Percentiles rank a stretch among this genome's conserved stretches.
These are phyloP conservation scores for Trichosporon faecale DNA, from an alignment of 1,284 basidiomycete genomes.

Conservation along the genomic window DNA sequence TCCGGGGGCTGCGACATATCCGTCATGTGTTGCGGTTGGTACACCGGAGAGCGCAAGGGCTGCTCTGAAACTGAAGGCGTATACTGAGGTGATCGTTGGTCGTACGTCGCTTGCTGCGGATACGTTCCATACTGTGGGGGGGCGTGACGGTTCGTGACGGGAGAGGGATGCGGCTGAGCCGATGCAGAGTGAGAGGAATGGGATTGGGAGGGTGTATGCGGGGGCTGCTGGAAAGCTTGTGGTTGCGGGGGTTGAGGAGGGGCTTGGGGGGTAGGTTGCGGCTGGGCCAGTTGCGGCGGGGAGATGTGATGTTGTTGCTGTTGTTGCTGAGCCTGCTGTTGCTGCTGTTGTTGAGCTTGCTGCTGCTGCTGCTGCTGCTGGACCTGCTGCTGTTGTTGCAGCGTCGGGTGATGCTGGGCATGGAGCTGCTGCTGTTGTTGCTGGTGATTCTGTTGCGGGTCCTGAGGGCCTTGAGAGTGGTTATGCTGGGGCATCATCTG, in stretches of 20 bases:
- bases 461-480: constrained; percentile 2
- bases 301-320: constrained; percentile 15
- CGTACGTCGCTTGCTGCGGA: constrained; percentile 10
- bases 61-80: constrained; percentile 19
- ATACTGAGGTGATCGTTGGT: constrained; percentile 19
- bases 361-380: constrained; percentile 15
- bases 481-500: constrained; percentile 12
- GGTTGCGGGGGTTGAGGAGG: constrained; percentile 10
- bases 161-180: constrained; percentile 6
- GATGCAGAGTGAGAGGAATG: constrained; percentile 6
- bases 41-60: constrained; percentile 18
- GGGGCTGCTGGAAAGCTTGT: constrained; percentile 9
- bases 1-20: constrained; percentile 10
- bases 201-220: neutral
- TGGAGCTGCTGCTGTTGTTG: constrained; percentile 21
- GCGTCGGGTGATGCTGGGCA: constrained; percentile 13
- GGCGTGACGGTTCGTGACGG: neutral
- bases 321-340: constrained; percentile 17
- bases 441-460: constrained; percentile 18
- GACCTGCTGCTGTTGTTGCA: constrained; percentile 14
- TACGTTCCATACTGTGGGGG: constrained; percentile 13
- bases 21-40: constrained; percentile 15
- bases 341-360: constrained; percentile 18
- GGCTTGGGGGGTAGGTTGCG: constrained; percentile 11
- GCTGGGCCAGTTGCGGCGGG: constrained; percentile 14